Percentiles rank a stretch among this genome's conserved stretches.
These are phyloP conservation scores for Pelargonium citronellum DNA, from an alignment of 441 rosid genomes.

Conservation along the genomic window DNA sequence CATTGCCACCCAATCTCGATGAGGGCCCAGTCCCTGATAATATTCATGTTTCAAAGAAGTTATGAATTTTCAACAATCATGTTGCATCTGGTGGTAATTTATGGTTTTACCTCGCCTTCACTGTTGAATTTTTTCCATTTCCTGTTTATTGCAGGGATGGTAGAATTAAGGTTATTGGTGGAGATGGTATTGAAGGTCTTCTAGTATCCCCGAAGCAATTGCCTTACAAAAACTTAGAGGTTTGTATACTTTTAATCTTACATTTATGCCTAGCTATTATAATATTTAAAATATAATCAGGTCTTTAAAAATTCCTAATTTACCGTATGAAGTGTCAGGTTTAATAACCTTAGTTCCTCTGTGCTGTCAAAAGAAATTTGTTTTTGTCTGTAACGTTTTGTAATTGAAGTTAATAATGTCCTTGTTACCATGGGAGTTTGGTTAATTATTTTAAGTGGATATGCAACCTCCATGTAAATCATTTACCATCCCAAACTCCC, in stretches of 20 bases:
- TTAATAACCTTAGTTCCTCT: too few relatives aligned
- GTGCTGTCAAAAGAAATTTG: too few relatives aligned
- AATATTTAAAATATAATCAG: too few relatives aligned
- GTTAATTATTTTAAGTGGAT: not conserved
- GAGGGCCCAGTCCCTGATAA: not conserved
- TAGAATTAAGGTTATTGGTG: constrained; percentile 63
- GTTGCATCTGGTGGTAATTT: constrained; percentile 46
- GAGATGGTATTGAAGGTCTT: constrained; percentile 54
- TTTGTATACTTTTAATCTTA: constrained; percentile 22
- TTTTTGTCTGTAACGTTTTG: too few relatives aligned
- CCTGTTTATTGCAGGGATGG: constrained; percentile 41
- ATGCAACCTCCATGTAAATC: not conserved
- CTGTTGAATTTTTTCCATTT: not conserved
- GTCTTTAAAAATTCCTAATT: too few relatives aligned
- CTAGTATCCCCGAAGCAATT: constrained; percentile 49
- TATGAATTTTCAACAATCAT: constrained; percentile 16
- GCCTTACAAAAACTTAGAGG: constrained; percentile 59
- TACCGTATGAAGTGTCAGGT: too few relatives aligned
- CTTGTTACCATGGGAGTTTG: not conserved
- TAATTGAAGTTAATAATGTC: not conserved
- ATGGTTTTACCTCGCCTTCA: not conserved
- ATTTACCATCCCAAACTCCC: not conserved
- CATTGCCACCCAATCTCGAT: too few relatives aligned
- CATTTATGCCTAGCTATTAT: not conserved
- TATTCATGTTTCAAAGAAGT: not conserved